Evolutionary conservation across 345 rosid genomes (phyloP).

Genomic region (Mercurialis annua): DNA sequence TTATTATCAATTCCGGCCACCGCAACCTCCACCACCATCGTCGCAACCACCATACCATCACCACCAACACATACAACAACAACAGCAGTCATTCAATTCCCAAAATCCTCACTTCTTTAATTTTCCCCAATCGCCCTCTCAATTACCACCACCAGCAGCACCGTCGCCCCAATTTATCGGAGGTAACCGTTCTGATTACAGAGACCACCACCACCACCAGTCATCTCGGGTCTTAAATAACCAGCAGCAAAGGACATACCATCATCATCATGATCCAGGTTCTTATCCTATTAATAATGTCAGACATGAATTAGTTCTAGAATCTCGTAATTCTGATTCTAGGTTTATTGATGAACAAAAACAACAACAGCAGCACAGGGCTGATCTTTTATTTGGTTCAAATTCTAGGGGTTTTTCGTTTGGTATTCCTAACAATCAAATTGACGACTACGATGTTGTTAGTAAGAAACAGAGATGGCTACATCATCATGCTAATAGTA

Average conservation of each 20-base stretch:
- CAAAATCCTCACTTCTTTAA: conserved; percentile 31
- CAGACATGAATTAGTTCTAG: conserved; percentile 32
- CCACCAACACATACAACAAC: conserved; percentile 25
- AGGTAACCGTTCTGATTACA: conserved; percentile 18
- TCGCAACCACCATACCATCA: conserved; percentile 2
- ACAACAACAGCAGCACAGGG: conserved; percentile 21
- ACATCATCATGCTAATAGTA: too few species aligned
- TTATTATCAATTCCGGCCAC: conserved; percentile 11
- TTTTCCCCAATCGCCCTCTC: conserved; percentile 25
- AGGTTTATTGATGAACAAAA: conserved; percentile 46
- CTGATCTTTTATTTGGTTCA: conserved; percentile 25
- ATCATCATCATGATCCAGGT: conserved; percentile 13
- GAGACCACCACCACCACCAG: too few species aligned
- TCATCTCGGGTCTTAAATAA: conserved; percentile 33
- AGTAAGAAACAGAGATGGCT: conserved; percentile 40
- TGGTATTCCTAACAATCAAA: conserved; percentile 13
- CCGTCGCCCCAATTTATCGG: conserved; percentile 20
- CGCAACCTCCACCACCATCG: conserved; percentile 27
- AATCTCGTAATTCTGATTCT: conserved; percentile 38
- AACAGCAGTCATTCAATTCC: conserved; percentile 28
- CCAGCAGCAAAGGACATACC: conserved; percentile 26
- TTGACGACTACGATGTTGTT: conserved; percentile 13
- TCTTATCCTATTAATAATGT: too few species aligned
- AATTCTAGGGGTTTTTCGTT: conserved; percentile 35
- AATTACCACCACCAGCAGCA: conserved; percentile 14